Conservation (phyloP, 2,329 filamentous ascomycete genomes). For the Ophiostoma pallidulum region DNA sequence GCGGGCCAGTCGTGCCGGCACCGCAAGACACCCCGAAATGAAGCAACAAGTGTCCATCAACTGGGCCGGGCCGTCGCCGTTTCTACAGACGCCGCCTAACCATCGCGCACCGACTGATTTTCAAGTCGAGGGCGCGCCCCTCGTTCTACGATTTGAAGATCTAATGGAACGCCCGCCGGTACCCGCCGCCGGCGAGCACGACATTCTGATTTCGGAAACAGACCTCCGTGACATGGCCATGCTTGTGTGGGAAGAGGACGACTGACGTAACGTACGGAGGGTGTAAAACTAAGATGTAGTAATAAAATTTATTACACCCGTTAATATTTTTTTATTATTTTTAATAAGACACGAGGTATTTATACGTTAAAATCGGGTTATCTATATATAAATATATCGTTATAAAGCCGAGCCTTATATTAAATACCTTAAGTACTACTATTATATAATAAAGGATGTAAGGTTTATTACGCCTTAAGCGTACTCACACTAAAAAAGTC, state of each 20-base stretch:
- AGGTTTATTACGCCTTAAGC: no score
- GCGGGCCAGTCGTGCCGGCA: not conserved
- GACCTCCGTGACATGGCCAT: not conserved
- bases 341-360: no score
- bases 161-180: not conserved
- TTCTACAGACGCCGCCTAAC: not conserved
- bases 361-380: no score
- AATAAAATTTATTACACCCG: no score
- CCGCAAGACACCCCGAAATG: not conserved
- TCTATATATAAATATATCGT: no score
- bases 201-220: not conserved
- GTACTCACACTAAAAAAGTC: no score
- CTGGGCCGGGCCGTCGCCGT: not conserved
- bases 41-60: not conserved
- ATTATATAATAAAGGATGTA: no score
- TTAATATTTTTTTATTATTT: no score
- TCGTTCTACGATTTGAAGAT: not conserved
- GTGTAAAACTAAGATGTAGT: no score
- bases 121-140: not conserved
- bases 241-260: not conserved
- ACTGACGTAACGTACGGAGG: no score
- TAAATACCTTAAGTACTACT: no score
- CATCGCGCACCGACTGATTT: not conserved
- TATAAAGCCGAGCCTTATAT: no score
- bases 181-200: not conserved